Percentiles rank a stretch among this genome's conserved stretches.
phyloP scores from a whole-genome alignment of 805 yeast species.

The Suhomyces emberorum region DNA sequence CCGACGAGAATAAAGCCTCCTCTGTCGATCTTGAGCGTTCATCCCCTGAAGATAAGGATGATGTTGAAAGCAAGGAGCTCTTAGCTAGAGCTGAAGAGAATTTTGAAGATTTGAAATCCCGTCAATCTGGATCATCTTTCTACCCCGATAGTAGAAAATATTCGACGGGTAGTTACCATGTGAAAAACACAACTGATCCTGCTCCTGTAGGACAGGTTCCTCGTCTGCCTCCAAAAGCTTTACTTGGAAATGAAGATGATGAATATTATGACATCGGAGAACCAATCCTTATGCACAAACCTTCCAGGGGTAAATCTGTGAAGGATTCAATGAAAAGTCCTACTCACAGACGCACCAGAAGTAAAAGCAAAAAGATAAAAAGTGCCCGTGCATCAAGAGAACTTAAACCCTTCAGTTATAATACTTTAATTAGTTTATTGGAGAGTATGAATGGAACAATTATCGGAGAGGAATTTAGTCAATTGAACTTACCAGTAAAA shows the following conservation, averaged over 20 bases:
- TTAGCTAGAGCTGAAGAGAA: too few relatives aligned
- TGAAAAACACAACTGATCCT: neutral
- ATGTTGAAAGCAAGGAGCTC: too few relatives aligned
- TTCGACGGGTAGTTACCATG: neutral
- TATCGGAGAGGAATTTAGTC: slow-evolving; percentile 69
- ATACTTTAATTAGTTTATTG: slow-evolving; percentile 47
- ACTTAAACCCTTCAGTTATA: slow-evolving; percentile 38
- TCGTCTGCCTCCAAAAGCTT: neutral
- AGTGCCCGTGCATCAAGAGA: slow-evolving; percentile 5
- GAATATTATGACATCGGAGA: slow-evolving; percentile 38
- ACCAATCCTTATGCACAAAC: slow-evolving; percentile 30
- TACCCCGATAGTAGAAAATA: slow-evolving; percentile 3
- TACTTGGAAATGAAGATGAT: slow-evolving; percentile 12
- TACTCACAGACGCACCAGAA: slow-evolving; percentile 17
- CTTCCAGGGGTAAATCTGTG: slow-evolving; percentile 33
- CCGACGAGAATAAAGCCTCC: neutral
- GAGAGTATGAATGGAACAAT: slow-evolving; percentile 61
- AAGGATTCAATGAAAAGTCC: slow-evolving; percentile 22
- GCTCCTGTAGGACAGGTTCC: neutral
- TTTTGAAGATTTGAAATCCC: neutral
- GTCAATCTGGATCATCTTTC: slow-evolving; percentile 1
- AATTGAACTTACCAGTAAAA: slow-evolving; percentile 66
- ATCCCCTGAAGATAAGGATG: neutral
- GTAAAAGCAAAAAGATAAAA: slow-evolving; percentile 12
- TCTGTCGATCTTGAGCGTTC: neutral